Percentiles rank a stretch among this genome's conserved stretches.
phyloP scores from a whole-genome alignment of 176 grass and related monocot species.

The Puccinellia tenuiflora region DNA sequence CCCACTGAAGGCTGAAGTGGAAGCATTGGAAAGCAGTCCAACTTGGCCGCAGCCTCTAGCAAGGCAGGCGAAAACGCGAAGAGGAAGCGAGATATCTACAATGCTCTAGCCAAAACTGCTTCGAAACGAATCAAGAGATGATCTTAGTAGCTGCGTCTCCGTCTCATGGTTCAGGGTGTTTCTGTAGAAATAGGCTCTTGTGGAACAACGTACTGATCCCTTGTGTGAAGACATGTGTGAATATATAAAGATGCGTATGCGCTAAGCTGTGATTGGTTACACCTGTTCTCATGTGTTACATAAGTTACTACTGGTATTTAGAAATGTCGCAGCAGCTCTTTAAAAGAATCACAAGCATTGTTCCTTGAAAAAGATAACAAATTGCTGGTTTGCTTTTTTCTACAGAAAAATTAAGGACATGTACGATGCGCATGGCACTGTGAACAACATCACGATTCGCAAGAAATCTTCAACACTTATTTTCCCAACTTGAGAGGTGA shows the following conservation, averaged over 20 bases:
- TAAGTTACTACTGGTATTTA: not conserved
- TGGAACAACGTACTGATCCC: not conserved
- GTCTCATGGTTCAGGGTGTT: constrained; percentile 19
- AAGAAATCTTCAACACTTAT: not conserved
- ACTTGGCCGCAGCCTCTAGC: constrained; percentile 23
- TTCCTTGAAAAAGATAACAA: not conserved
- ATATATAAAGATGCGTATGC: constrained; percentile 1
- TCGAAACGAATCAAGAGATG: constrained; percentile 67
- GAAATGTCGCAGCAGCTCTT: not conserved
- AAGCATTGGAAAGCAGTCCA: constrained; percentile 58
- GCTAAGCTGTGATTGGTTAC: not conserved
- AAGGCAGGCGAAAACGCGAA: constrained; percentile 68
- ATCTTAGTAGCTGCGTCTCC: not conserved
- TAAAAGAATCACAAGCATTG: not conserved
- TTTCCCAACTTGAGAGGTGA: not conserved
- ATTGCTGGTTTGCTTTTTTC: not conserved
- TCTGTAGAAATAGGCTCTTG: constrained; percentile 2
- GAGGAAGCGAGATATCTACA: constrained; percentile 81
- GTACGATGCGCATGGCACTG: not conserved
- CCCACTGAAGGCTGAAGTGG: constrained; percentile 86
- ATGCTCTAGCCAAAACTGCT: constrained; percentile 68
- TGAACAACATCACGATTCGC: not conserved
- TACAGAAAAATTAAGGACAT: no score
- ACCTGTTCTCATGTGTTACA: not conserved
- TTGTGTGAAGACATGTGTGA: constrained; percentile 4